phyloP scores from a whole-genome alignment of 805 yeast species.

The Metschnikowia drakensbergensis region DNA sequence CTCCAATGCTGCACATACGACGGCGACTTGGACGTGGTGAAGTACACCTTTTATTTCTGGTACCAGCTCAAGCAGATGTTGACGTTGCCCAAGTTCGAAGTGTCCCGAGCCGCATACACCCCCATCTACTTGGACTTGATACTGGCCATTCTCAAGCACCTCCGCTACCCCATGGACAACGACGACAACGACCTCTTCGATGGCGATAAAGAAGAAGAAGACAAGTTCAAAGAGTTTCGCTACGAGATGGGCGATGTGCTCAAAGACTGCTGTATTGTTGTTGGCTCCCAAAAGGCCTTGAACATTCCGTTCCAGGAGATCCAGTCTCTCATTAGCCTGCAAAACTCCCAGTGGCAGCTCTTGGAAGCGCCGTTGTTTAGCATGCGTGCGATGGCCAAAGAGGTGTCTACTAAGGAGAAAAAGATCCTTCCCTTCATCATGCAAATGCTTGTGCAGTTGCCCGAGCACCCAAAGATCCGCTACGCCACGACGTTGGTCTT shows the following conservation, averaged over 20 bases:
- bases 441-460: conserved; percentile 63
- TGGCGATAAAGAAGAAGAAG: conserved; percentile 75
- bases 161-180: conserved; percentile 62
- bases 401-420: conserved; percentile 65
- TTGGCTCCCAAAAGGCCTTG: conserved; percentile 71
- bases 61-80: conserved; percentile 72
- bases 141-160: conserved; percentile 58
- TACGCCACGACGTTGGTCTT: conserved; percentile 90
- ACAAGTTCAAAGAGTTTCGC: conserved; percentile 88
- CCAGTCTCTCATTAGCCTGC: conserved; percentile 32
- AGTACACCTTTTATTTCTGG: conserved; percentile 93
- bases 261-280: conserved; percentile 89
- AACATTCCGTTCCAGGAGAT: conserved; percentile 65
- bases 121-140: conserved; percentile 59
- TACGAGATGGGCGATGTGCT: conserved; percentile 98
- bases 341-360: conserved; percentile 66
- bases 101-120: conserved; percentile 46
- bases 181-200: conserved; percentile 47
- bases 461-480: conserved; percentile 81
- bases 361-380: conserved; percentile 88
- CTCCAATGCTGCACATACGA: conserved; percentile 68
- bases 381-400: conserved; percentile 92
- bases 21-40: conserved; percentile 83
- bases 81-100: conserved; percentile 53
- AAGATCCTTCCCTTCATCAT: conserved; percentile 70